A percentile compares a stretch with the other conserved stretches of the same genome.
Conservation (phyloP, 2,329 filamentous ascomycete genomes). For the Fonsecaea multimorphosa region DNA sequence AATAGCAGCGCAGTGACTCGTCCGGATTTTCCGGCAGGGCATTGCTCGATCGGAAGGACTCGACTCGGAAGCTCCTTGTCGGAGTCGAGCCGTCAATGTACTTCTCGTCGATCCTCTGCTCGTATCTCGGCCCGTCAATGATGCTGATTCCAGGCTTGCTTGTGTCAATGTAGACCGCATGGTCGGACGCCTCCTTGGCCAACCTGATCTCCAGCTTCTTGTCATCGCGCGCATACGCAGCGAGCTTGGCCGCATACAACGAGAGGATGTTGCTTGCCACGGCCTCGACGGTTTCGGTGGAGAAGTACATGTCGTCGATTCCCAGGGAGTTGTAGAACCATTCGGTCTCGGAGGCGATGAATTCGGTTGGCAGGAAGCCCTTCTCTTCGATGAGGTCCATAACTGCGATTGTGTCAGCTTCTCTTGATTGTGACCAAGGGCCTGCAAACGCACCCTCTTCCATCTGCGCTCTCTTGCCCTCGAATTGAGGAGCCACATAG, state of each 20-base stretch:
- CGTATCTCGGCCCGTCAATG: constrained; percentile 83
- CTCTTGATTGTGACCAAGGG: constrained; percentile 19
- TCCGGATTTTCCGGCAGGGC: constrained; percentile 75
- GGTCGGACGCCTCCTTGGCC: constrained; percentile 92
- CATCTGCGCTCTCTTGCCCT: constrained; percentile 92
- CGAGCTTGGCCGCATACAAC: constrained; percentile 94
- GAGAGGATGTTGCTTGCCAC: constrained; percentile 95
- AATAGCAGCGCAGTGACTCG: constrained; percentile 93
- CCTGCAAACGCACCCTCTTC: constrained; percentile 65
- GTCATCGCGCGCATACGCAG: constrained; percentile 89
- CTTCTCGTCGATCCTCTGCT: constrained; percentile 91
- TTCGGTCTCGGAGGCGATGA: constrained; percentile 82
- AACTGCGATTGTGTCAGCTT: constrained; percentile 60
- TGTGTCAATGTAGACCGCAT: constrained; percentile 98
- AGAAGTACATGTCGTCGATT: constrained; percentile 98
- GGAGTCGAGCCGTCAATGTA: constrained; percentile 82
- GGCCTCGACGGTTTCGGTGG: constrained; percentile 82
- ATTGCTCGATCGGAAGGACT: constrained; percentile 93
- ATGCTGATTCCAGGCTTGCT: constrained; percentile 84
- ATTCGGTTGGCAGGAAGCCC: constrained; percentile 82
- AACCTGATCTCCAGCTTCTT: constrained; percentile 92
- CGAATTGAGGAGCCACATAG: constrained; percentile 92
- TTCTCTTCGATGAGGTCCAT: constrained; percentile 78
- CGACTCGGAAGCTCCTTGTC: constrained; percentile 82
- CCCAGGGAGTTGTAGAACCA: constrained; percentile 99